A percentile compares a stretch with the other conserved stretches of the same genome.
These are phyloP conservation scores for Ambrosia artemisiifolia DNA, from an alignment of 129 eudicot genomes.

Conservation along the genomic window DNA sequence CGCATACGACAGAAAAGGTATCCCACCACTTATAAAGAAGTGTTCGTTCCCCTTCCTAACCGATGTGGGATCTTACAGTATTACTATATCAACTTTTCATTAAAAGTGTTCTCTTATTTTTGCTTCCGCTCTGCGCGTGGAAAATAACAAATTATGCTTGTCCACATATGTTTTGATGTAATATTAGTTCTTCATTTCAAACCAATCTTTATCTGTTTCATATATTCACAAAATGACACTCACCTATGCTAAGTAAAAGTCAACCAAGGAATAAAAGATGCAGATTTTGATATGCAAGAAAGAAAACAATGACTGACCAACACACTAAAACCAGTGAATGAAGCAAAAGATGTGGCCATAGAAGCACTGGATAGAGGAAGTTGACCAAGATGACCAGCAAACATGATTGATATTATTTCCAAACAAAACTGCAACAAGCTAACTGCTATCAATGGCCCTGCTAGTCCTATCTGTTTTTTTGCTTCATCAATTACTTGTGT, in stretches of 20 bases:
- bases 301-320: slow-evolving; percentile 37
- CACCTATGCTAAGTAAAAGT: background rate
- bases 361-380: slow-evolving; percentile 75
- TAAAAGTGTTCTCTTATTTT: no score
- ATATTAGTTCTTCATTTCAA: background rate
- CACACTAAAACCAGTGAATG: slow-evolving; percentile 65
- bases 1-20: no score
- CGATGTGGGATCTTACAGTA: no score
- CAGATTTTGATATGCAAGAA: background rate
- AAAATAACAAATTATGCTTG: no score
- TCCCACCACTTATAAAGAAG: no score
- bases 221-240: background rate
- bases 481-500: slow-evolving; percentile 39
- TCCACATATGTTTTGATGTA: no score
- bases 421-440: slow-evolving; percentile 55
- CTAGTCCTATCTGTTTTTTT: slow-evolving; percentile 53
- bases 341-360: slow-evolving; percentile 75
- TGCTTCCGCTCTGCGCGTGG: no score
- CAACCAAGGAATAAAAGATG: background rate
- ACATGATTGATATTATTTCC: slow-evolving; percentile 66
- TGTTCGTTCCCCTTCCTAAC: no score
- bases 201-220: background rate
- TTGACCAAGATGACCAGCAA: slow-evolving; percentile 69
- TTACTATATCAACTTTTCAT: no score
- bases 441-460: slow-evolving; percentile 69